Conservation (phyloP, 2,329 filamentous ascomycete species). For the Neofusicoccum cordaticola region DNA sequence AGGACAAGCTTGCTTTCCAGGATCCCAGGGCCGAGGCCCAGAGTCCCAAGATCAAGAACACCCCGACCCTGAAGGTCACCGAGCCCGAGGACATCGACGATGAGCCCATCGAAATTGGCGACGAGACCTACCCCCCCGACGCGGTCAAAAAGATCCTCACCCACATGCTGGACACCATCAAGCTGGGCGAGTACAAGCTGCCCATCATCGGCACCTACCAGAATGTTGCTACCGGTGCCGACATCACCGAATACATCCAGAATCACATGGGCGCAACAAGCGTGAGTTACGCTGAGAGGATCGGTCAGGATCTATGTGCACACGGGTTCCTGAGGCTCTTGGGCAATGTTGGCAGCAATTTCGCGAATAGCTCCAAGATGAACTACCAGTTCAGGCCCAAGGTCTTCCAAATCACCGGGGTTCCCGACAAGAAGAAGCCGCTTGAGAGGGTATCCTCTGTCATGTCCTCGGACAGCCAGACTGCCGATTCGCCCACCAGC, state of each 20-base stretch:
- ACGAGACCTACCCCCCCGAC: slow-evolving; percentile 79
- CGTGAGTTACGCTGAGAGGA: slow-evolving; percentile 86
- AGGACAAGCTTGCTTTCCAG: slow-evolving; percentile 97
- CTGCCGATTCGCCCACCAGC: slow-evolving; percentile 76
- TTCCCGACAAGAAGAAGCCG: slow-evolving; percentile 81
- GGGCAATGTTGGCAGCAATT: slow-evolving; percentile 90
- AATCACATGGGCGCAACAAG: slow-evolving; percentile 79
- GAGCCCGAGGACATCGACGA: slow-evolving; percentile 65
- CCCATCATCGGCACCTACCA: slow-evolving; percentile 92
- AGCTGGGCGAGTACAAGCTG: slow-evolving; percentile 87
- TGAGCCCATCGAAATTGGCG: slow-evolving; percentile 86
- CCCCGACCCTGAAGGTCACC: slow-evolving; percentile 86
- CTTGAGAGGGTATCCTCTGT: slow-evolving; percentile 73
- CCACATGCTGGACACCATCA: slow-evolving; percentile 83
- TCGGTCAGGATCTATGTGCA: slow-evolving; percentile 87
- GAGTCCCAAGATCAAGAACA: slow-evolving; percentile 53
- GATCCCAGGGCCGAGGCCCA: slow-evolving; percentile 61
- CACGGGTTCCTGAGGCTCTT: slow-evolving; percentile 86
- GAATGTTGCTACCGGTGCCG: slow-evolving; percentile 86
- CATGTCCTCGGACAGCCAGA: slow-evolving; percentile 51
- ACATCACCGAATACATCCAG: slow-evolving; percentile 95
- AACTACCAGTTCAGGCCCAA: slow-evolving; percentile 96
- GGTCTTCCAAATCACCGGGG: slow-evolving; percentile 80
- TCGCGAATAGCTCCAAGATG: slow-evolving; percentile 96
- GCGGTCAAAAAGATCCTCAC: slow-evolving; percentile 86